Evolutionary conservation across 306 rosid genomes (phyloP), one percentile per base, ranked within the genome.

Genomic region (Mimosa pudica): DNA sequence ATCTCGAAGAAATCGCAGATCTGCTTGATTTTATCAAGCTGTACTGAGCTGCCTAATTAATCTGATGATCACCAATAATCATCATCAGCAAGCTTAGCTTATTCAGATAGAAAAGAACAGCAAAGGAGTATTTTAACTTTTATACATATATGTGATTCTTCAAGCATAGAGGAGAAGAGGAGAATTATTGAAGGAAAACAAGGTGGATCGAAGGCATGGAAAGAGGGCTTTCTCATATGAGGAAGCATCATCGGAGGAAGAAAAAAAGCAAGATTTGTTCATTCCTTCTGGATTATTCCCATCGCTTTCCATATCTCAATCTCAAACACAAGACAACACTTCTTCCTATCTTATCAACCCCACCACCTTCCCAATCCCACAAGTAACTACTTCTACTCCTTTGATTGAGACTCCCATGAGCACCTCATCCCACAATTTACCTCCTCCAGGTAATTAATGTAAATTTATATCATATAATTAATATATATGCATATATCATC

Each of bases 131-230:
- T 24, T 24, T 24, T 24, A 24, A 24, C 30, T 24, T 24, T 24
- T 24, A 24, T 24, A 24, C 30, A 24, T 24, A 24, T 24, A 24
- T 24, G 30, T 24, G 30, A 24, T 24, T 24, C 30, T 24, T 13
- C 5, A 71, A 20, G 68, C 48, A 38, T 8, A 71, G 18, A 52
- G 61, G 16, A 54, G 61, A 24, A 24, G 7, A 55, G 61, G 7
- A 55, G 61, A n/a, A 55, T n/a, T 6, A 55, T 7, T 55, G 76
- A 67, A 76, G 57, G 65, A 69, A 52, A 32, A 35, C 81, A 85
- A 85, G 79, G 88, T 85, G 88, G 88, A 85, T 81, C 88, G 73
- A 70, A 78, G 85, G 83, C 79, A 81, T 74, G 88, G 88, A 5
- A 85, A 85, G 88, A 81, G 85, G 72, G 71, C 85, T 78, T 85